phyloP scores from a whole-genome alignment of 2,329 filamentous ascomycete genomes.

The Fonsecaea nubica region DNA sequence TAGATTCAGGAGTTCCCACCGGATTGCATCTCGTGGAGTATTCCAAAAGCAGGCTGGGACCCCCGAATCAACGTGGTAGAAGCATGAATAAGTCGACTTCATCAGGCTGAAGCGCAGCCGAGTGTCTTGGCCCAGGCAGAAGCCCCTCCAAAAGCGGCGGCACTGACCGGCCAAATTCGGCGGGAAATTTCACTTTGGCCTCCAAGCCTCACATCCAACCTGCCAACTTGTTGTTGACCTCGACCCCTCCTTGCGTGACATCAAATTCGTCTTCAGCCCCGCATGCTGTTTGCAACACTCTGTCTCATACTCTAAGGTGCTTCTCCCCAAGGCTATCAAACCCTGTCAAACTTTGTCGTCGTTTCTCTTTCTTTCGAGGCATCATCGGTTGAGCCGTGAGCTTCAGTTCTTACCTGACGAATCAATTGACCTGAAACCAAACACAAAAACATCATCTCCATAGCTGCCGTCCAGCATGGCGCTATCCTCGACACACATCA shows the following conservation, averaged over 20 bases:
- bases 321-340: background rate
- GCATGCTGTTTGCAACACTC: background rate
- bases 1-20: too few species aligned
- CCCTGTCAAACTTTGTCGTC: background rate
- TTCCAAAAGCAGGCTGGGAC: too few species aligned
- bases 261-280: slow-evolving; percentile 18
- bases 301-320: background rate
- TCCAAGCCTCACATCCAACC: background rate
- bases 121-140: too few species aligned
- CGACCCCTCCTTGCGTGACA: slow-evolving; percentile 10
- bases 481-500: slow-evolving; percentile 35
- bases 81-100: too few species aligned
- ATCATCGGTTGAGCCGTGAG: background rate
- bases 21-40: too few species aligned
- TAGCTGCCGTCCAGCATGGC: slow-evolving; percentile 32
- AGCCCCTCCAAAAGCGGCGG: too few species aligned
- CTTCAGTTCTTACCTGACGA: background rate
- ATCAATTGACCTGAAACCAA: background rate
- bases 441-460: background rate
- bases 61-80: too few species aligned
- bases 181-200: slow-evolving; percentile 3
- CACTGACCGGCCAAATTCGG: too few species aligned
- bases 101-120: too few species aligned
- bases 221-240: background rate
- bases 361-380: background rate